phyloP scores from a whole-genome alignment of 345 rosid genomes.

The Syzygium jambos region DNA sequence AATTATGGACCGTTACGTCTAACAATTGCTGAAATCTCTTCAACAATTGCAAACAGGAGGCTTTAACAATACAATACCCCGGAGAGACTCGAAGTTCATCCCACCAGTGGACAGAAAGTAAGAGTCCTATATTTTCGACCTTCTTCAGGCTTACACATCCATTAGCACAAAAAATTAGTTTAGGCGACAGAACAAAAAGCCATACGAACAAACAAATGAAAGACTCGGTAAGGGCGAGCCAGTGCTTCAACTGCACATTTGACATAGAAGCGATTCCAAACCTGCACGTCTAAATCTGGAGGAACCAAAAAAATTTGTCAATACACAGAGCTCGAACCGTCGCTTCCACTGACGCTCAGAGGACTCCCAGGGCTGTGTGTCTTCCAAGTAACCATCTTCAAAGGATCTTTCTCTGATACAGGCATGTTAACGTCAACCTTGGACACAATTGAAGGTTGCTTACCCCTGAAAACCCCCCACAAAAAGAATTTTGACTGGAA shows the following conservation, averaged over 20 bases:
- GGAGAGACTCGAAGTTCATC: background rate
- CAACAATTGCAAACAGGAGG: background rate
- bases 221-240: background rate
- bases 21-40: background rate
- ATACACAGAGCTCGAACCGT: background rate
- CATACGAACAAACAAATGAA: background rate
- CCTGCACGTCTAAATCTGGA: background rate
- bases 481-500: conserved; percentile 40
- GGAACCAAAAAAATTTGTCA: background rate
- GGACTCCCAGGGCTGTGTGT: background rate
- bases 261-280: background rate
- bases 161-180: background rate
- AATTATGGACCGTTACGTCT: too few species aligned
- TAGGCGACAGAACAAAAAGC: background rate
- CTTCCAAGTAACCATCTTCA: background rate
- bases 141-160: background rate
- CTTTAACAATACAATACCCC: background rate
- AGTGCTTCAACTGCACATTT: background rate
- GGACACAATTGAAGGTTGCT: conserved; percentile 11
- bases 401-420: background rate
- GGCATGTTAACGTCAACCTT: background rate
- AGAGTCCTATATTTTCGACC: background rate
- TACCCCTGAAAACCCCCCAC: conserved; percentile 67
- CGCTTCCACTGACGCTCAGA: background rate
- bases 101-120: background rate